Evolutionary conservation across 805 yeast species (phyloP), one percentile per base, ranked within the genome.

Genomic region (Blastobotrys parvus): DNA sequence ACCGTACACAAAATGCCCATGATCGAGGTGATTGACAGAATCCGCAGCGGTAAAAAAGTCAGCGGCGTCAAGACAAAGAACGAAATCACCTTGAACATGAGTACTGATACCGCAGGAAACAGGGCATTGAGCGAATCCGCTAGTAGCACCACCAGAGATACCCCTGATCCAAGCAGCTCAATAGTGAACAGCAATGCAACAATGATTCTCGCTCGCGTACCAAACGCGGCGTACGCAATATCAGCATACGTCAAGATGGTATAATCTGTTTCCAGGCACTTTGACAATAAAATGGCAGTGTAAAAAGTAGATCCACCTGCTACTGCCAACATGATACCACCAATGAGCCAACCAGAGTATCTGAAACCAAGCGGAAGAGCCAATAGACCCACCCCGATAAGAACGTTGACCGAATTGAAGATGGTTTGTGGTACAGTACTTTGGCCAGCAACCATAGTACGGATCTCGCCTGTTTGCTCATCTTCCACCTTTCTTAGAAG

Each of bases 221-320:
- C 95, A 57, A 81, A 86, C 0, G 89, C 83, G n/a, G 86, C 84
- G 54, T 76, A 80, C 3, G 94, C 94, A 39, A 88, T 69, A 64
- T 88, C 96, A 0, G 95, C 94, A 60, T 87, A 88, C 0, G 95
- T 83, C 70, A 82, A 78, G 42, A 87, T 64, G 0, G 92, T 80
- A 13, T 75, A 80, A 63, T 87, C 92, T 1, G 87, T 80, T 48
- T 81, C 87, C 72, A 87, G 72, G 50, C 94, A 79, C 46, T 74
- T 71, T 11, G 90, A 80, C 45, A 88, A 67, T 40, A 86, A 65
- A 4, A 71, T 71, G 6, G 95, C 95, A 1, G 92, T 80, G 70
- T 86, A 78, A 51, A 73, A 80, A 2, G 95, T 87, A 22, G 78
- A 63, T 10, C 67, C 39, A 1, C 92, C 92, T 58, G 89, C 78